Conservation (phyloP, 805 yeast species). For the Cyberlindnera samutprakarnensis region DNA sequence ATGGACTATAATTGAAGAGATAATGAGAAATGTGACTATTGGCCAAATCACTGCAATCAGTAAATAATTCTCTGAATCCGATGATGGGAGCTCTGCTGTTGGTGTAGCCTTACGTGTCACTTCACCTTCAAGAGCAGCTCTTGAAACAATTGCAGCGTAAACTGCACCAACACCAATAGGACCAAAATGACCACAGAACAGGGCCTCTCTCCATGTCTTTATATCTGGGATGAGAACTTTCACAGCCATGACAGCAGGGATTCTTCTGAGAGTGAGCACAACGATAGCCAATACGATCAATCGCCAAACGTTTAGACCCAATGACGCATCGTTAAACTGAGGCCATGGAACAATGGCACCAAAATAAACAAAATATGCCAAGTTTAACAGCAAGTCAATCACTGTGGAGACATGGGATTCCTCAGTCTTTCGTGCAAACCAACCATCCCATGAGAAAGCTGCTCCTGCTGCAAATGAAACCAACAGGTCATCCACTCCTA, state of each 20-base stretch:
- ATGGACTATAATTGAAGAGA: conserved; percentile 80
- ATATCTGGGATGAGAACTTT: conserved; percentile 83
- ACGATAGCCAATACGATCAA: conserved; percentile 68
- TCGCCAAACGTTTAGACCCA: conserved; percentile 76
- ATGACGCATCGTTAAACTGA: conserved; percentile 49
- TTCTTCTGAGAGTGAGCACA: conserved; percentile 65
- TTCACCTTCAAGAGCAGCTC: conserved; percentile 56
- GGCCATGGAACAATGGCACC: conserved; percentile 92
- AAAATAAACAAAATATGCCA: conserved; percentile 81
- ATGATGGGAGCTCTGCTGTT: conserved; percentile 36
- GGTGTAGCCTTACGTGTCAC: conserved; percentile 51
- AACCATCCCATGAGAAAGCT: conserved; percentile 90
- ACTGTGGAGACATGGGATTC: conserved; percentile 85
- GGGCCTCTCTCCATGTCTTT: conserved; percentile 87
- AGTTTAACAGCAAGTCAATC: conserved; percentile 76
- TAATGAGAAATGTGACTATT: conserved; percentile 67
- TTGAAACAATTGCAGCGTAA: conserved; percentile 65
- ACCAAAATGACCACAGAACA: conserved; percentile 93
- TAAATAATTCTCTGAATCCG: conserved; percentile 8
- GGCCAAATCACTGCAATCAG: conserved; percentile 63
- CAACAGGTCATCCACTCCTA: conserved; percentile 83
- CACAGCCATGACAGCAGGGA: conserved; percentile 71
- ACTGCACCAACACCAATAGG: conserved; percentile 95
- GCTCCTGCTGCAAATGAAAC: conserved; percentile 92
- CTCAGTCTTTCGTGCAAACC: conserved; percentile 76